phyloP scores from a whole-genome alignment of 805 yeast species.

The Schizosaccharomyces japonicus region DNA sequence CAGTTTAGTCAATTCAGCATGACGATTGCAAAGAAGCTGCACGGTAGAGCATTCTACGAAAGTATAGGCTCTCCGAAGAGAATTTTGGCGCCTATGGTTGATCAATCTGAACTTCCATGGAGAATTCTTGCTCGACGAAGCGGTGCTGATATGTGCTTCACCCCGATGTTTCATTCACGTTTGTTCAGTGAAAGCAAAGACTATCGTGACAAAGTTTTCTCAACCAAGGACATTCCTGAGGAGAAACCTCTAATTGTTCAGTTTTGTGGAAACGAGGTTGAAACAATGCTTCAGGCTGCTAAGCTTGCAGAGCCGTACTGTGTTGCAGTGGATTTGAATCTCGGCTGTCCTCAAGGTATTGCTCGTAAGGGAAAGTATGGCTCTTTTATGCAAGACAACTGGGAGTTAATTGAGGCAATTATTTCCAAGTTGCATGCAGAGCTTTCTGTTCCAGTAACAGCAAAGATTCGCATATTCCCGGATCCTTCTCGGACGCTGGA shows the following conservation, averaged over 20 bases:
- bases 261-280: constrained; percentile 91
- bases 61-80: constrained; percentile 52
- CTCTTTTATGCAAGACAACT: constrained; percentile 87
- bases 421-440: constrained; percentile 48
- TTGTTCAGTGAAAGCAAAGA: constrained; percentile 65
- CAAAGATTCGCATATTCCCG: constrained; percentile 76
- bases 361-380: constrained; percentile 91
- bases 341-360: constrained; percentile 97
- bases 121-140: constrained; percentile 59
- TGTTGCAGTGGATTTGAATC: constrained; percentile 85
- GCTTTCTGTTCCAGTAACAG: constrained; percentile 65
- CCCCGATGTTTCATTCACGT: constrained; percentile 92
- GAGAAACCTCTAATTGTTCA: constrained; percentile 71
- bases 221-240: constrained; percentile 24
- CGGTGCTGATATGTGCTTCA: constrained; percentile 84
- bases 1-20: not conserved
- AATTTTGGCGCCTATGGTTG: constrained; percentile 96
- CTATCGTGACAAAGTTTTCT: constrained; percentile 43
- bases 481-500: constrained; percentile 60
- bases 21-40: constrained; percentile 13
- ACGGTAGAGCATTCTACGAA: constrained; percentile 50
- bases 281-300: constrained; percentile 60
- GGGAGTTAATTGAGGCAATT: constrained; percentile 55
- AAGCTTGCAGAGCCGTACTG: constrained; percentile 54
- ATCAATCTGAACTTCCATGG: constrained; percentile 91